Conservation (phyloP, 768 basidiomycete genomes). For the Lyophyllum decastes region DNA sequence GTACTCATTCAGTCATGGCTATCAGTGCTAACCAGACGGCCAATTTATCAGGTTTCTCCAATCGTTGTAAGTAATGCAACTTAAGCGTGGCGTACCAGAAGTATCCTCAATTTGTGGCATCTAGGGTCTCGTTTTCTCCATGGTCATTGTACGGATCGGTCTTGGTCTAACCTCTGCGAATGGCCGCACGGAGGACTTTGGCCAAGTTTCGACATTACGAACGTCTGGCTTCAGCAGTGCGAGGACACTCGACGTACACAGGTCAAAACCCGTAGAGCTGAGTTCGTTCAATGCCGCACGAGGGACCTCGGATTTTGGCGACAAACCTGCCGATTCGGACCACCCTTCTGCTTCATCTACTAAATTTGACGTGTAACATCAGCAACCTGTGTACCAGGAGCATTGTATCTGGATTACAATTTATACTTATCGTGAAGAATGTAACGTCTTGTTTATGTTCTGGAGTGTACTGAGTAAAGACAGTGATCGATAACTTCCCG, state of each 20-base stretch:
- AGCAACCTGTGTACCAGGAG: too few relatives aligned
- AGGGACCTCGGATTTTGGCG: not conserved
- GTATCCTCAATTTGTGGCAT: not conserved
- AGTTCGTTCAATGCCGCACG: not conserved
- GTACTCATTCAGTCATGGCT: not conserved
- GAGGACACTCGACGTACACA: not conserved
- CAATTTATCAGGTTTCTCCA: conserved; percentile 14
- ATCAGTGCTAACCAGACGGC: too few relatives aligned
- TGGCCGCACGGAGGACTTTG: conserved; percentile 1
- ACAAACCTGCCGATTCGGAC: not conserved
- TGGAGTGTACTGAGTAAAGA: too few relatives aligned
- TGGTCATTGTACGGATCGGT: conserved; percentile 42
- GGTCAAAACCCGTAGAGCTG: not conserved
- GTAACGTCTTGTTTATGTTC: too few relatives aligned
- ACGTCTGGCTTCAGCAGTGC: not conserved
- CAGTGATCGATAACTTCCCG: too few relatives aligned
- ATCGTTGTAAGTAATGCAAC: not conserved
- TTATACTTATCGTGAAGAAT: too few relatives aligned
- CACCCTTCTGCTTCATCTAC: not conserved
- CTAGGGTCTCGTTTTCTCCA: conserved; percentile 36
- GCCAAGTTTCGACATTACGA: not conserved
- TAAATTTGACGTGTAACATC: not conserved
- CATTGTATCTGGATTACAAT: too few relatives aligned
- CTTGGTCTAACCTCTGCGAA: conserved; percentile 29
- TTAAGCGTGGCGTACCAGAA: not conserved